Evolutionary conservation across 73 alveolate genomes (phyloP).

Genomic region (Strombidium stylifer): DNA sequence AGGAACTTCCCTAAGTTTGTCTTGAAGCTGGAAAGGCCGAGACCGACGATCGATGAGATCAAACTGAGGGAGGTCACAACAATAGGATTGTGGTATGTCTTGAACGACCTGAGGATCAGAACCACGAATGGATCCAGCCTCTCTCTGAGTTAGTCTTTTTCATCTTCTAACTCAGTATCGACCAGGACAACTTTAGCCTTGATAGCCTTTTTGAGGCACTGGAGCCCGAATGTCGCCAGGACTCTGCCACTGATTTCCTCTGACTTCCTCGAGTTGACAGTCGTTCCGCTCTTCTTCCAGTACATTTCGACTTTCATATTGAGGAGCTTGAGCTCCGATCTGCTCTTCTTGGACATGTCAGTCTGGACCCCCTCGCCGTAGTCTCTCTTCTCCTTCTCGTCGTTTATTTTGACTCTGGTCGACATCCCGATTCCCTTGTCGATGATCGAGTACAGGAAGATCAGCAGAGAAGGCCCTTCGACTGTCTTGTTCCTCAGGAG

Average conservation of each 20-base stretch:
- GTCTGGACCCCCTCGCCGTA: neutral
- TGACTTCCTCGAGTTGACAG: neutral
- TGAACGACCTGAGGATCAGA: conserved; percentile 17
- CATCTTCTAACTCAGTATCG: neutral
- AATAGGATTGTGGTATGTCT: conserved; percentile 40
- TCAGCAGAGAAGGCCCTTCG: conserved; percentile 7
- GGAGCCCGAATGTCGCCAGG: conserved; percentile 32
- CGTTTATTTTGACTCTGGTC: conserved; percentile 24
- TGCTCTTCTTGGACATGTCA: conserved; percentile 15
- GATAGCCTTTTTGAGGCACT: conserved; percentile 23
- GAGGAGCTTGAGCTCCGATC: conserved; percentile 2
- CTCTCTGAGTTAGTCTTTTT: conserved; percentile 19
- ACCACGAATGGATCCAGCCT: conserved; percentile 44
- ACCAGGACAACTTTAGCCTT: conserved; percentile 15
- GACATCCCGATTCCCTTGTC: conserved; percentile 26
- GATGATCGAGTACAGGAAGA: conserved; percentile 37
- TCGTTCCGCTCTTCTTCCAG: conserved; percentile 29
- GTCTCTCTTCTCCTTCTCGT: conserved; percentile 23
- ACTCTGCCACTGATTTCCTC: conserved; percentile 34
- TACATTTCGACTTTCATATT: conserved; percentile 11
- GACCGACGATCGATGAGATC: conserved; percentile 11
- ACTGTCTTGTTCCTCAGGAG: conserved; percentile 35
- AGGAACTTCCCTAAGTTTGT: conserved; percentile 13
- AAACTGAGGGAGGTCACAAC: conserved; percentile 27
- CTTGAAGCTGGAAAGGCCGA: conserved; percentile 41